Base-by-base conservation (phyloP, 306 rosid species). In the Castanea crenata region DNA sequence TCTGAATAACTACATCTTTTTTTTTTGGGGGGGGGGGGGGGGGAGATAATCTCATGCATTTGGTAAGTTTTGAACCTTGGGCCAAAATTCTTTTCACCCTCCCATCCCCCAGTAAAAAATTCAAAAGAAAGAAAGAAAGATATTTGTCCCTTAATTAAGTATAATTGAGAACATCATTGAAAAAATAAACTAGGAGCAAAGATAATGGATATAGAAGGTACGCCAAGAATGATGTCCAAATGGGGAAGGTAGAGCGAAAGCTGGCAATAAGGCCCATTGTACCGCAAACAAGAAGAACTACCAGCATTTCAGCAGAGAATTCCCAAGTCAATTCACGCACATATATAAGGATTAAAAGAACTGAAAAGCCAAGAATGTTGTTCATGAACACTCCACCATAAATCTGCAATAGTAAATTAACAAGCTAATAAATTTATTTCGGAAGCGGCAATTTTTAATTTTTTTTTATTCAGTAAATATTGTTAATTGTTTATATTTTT, bases 371-470 rank as follows among this genome's bases (percentile, higher is more conserved):
- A 18, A 91, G 83, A 23, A 89, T 75, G 70, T 91, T 91, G 92
- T 91, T 89, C 95, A 91, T 87, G 78, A 84, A 85, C 71, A 89
- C 95, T 29, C 90, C 90, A 67, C 92, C 92, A 82, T 89, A 91
- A 72, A 91, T 85, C 95, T 91, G 87, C 90, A 85, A 76, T 71
- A 20, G 52, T 4, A 13, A n/a, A 52, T 5, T 31, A 11, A 52
- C 14, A 64, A 8, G 7, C 5, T 25, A 41, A 75, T 4, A 15
- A 15, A 55, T 14, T 55, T 55, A 55, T 5, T 55, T 18, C 1
- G 7, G 59, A 6, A 5, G 7, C 21, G 18, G 18, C 20, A 55
- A 55, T 55, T 55, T 54, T 13, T 55, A 38, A 38, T 38, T 38
- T 38, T 38, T 38, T 21, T 38, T 38, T 38, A 38, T 38, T 38